A percentile compares a stretch with the other conserved stretches of the same genome.
Conservation (phyloP, 768 basidiomycete species). For the Phylloporus sp. region DNA sequence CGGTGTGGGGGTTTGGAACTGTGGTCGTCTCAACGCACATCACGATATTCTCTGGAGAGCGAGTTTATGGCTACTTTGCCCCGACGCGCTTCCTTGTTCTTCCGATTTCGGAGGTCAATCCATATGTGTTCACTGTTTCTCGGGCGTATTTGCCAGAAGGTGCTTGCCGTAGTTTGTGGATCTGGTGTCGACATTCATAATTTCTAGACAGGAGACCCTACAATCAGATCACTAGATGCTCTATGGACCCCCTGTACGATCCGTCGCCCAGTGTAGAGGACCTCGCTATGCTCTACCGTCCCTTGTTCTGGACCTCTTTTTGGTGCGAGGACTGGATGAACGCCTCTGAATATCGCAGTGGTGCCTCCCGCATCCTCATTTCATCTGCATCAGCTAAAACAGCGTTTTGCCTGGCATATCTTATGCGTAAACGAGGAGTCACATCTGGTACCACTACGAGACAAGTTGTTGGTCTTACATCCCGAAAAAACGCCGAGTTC, state of each 20-base stretch:
- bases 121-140: slow-evolving; percentile 52
- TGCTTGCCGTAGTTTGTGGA: slow-evolving; percentile 12
- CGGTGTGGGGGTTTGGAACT: slow-evolving; percentile 72
- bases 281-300: slow-evolving; percentile 67
- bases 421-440: slow-evolving; percentile 44
- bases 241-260: slow-evolving; percentile 51
- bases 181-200: not conserved
- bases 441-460: slow-evolving; percentile 15
- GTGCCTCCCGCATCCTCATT: slow-evolving; percentile 47
- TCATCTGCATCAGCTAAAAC: slow-evolving; percentile 74
- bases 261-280: slow-evolving; percentile 49
- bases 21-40: slow-evolving; percentile 47
- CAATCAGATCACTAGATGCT: slow-evolving; percentile 62
- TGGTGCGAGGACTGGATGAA: slow-evolving; percentile 74
- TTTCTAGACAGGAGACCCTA: slow-evolving; percentile 62
- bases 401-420: slow-evolving; percentile 65
- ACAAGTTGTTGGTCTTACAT: slow-evolving; percentile 59
- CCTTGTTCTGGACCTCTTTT: slow-evolving; percentile 72
- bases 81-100: slow-evolving; percentile 56
- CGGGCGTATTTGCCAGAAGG: slow-evolving; percentile 61
- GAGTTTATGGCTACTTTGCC: slow-evolving; percentile 60
- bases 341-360: slow-evolving; percentile 46
- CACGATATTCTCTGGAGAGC: slow-evolving; percentile 50
- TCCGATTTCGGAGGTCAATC: slow-evolving; percentile 52
- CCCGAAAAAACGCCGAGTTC: slow-evolving; percentile 50